A percentile compares a stretch with the other conserved stretches of the same genome.
phyloP scores from a whole-genome alignment of 306 rosid species.

The Casuarina glauca region DNA sequence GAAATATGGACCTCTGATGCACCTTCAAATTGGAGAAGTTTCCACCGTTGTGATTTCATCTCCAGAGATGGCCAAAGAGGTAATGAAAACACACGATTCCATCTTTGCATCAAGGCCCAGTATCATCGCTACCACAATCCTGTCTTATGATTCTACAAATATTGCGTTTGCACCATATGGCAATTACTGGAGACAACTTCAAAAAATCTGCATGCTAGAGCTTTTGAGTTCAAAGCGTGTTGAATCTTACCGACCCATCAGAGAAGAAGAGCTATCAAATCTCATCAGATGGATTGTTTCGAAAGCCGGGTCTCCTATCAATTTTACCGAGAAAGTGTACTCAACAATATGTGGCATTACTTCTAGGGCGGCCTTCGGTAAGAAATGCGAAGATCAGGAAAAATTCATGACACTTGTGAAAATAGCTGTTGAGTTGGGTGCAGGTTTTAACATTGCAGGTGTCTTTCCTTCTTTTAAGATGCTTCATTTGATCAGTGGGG shows the following conservation, averaged over 20 bases:
- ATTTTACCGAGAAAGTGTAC: background rate
- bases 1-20: conserved; percentile 36
- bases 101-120: conserved; percentile 28
- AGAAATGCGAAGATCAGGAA: conserved; percentile 19
- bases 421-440: background rate
- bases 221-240: conserved; percentile 24
- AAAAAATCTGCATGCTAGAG: no score
- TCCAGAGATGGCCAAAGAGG: conserved; percentile 25
- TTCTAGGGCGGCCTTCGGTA: conserved; percentile 21
- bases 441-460: conserved; percentile 10
- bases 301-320: background rate
- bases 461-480: conserved; percentile 30
- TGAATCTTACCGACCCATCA: background rate
- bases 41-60: conserved; percentile 29
- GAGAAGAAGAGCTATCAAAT: conserved; percentile 19
- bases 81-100: conserved; percentile 29
- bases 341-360: background rate
- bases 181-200: conserved; percentile 30
- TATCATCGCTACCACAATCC: background rate
- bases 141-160: background rate
- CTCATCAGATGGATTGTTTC: background rate
- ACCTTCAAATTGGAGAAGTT: conserved; percentile 6
- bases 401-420: background rate
- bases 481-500: conserved; percentile 20
- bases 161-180: conserved; percentile 18